Evolutionary conservation across 345 rosid genomes (phyloP).

Genomic region (Gossypium mustelinum): DNA sequence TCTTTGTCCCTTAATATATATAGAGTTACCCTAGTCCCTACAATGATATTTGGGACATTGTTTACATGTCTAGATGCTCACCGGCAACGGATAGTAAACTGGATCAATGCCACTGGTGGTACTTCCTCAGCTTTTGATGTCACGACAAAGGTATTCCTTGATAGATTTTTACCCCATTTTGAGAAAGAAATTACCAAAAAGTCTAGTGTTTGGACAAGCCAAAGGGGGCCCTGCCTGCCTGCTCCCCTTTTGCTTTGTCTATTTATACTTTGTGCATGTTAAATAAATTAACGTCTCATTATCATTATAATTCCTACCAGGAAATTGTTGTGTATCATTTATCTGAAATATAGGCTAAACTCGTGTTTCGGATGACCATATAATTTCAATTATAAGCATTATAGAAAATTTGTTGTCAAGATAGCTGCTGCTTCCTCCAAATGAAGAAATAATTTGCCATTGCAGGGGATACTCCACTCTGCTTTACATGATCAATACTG

Average conservation of each 20-base stretch:
- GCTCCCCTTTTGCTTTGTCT: background rate
- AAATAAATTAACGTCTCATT: background rate
- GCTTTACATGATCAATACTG: conserved; percentile 43
- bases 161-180: background rate
- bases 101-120: conserved; percentile 55
- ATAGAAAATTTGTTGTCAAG: background rate
- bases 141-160: conserved; percentile 42
- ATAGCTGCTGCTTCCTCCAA: conserved; percentile 3
- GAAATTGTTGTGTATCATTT: background rate
- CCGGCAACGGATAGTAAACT: conserved; percentile 45
- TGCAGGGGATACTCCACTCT: conserved; percentile 43
- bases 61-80: conserved; percentile 34
- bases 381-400: background rate
- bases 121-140: conserved; percentile 55
- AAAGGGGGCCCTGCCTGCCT: background rate
- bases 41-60: conserved; percentile 10
- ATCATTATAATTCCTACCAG: background rate
- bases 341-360: background rate
- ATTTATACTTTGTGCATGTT: background rate
- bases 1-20: background rate
- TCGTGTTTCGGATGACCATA: background rate
- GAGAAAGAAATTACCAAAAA: background rate
- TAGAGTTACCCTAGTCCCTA: background rate
- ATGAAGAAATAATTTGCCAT: conserved; percentile 2
- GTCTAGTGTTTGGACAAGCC: background rate